These are phyloP conservation scores for Nigrospora oryzae DNA, from an alignment of 2,329 filamentous ascomycete species.

Conservation along the genomic window DNA sequence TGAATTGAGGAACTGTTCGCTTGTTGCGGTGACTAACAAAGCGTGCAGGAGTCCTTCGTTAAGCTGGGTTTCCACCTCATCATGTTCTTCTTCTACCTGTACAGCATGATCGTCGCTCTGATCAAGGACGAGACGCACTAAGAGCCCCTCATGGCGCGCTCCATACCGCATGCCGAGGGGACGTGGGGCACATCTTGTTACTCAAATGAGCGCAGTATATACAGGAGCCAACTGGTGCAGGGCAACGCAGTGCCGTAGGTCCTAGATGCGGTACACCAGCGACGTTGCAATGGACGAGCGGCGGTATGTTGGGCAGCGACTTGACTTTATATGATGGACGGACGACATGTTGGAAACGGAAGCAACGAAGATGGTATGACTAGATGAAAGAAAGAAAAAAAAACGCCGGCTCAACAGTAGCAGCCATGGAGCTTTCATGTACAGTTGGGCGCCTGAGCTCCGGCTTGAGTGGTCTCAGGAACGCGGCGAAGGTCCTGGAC, in stretches of 20 bases:
- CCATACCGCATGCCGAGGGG: too few relatives aligned
- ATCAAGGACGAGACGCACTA: conserved; percentile 92
- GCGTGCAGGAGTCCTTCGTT: conserved; percentile 82
- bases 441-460: too few relatives aligned
- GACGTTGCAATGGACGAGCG: too few relatives aligned
- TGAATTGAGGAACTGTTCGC: background rate
- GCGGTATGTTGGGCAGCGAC: background rate
- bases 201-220: background rate
- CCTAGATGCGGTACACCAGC: too few relatives aligned
- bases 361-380: conserved; percentile 2
- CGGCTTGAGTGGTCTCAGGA: too few relatives aligned
- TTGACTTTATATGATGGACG: background rate
- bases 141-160: conserved; percentile 15
- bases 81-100: conserved; percentile 99
- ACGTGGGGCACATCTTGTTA: background rate
- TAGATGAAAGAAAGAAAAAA: background rate
- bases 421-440: too few relatives aligned
- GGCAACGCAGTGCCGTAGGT: too few relatives aligned
- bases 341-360: conserved; percentile 1
- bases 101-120: conserved; percentile 95
- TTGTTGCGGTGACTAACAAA: conserved; percentile 4
- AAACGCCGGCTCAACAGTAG: background rate
- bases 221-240: background rate
- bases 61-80: conserved; percentile 97
- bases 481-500: too few relatives aligned